phyloP scores from a whole-genome alignment of 208 protist species.

The Leptomonas pyrrhocoris region DNA sequence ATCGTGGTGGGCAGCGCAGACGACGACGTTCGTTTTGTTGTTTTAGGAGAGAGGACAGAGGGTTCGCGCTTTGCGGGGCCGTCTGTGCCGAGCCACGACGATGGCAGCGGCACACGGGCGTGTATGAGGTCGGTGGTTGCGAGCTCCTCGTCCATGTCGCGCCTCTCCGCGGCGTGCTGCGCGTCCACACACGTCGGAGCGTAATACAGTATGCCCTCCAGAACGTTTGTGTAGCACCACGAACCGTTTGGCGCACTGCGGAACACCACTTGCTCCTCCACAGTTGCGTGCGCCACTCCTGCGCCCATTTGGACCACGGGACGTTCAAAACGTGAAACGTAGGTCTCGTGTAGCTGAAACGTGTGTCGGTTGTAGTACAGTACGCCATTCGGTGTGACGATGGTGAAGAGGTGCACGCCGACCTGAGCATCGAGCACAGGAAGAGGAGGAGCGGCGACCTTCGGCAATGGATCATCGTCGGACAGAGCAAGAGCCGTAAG shows the following conservation, averaged over 20 bases:
- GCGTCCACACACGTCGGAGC: conserved; percentile 18
- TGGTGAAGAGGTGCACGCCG: conserved; percentile 32
- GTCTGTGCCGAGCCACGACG: conserved; percentile 30
- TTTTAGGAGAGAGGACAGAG: too few species aligned
- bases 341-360: conserved; percentile 12
- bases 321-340: conserved; percentile 5
- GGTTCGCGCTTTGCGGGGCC: too few species aligned
- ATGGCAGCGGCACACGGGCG: conserved; percentile 52
- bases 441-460: background rate
- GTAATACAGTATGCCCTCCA: conserved; percentile 19
- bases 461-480: background rate
- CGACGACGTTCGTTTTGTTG: background rate
- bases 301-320: background rate
- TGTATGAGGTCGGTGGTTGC: conserved; percentile 59
- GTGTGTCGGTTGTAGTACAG: conserved; percentile 24
- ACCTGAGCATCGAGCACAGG: conserved; percentile 38
- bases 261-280: conserved; percentile 3
- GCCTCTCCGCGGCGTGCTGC: conserved; percentile 21
- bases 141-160: conserved; percentile 2
- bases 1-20: background rate
- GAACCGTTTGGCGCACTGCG: conserved; percentile 24
- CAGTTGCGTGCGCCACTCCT: background rate
- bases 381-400: conserved; percentile 43
- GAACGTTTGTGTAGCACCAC: conserved; percentile 25
- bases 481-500: background rate